These are phyloP conservation scores for Calocera viscosa DNA, from an alignment of 768 basidiomycete genomes.

Conservation along the genomic window DNA sequence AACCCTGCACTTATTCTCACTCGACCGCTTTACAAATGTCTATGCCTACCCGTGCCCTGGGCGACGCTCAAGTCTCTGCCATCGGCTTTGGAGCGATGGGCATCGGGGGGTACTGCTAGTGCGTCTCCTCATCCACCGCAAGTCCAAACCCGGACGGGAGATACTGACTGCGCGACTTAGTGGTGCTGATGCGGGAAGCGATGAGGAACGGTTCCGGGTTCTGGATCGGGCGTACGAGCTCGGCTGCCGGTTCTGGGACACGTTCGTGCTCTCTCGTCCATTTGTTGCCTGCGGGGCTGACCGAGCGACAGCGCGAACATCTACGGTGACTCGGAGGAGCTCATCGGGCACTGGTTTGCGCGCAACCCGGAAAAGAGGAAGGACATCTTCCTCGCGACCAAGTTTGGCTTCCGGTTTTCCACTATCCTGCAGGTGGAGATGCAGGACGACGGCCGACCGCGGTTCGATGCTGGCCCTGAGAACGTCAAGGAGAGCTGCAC, in stretches of 20 bases:
- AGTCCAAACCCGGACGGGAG: not conserved
- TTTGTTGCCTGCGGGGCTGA: not conserved
- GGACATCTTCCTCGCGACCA: slow-evolving; percentile 55
- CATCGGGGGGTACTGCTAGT: slow-evolving; percentile 20
- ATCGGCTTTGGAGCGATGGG: slow-evolving; percentile 56
- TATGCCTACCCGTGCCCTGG: slow-evolving; percentile 36
- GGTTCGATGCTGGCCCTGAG: slow-evolving; percentile 15
- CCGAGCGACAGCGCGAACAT: slow-evolving; percentile 29
- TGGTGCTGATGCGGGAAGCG: slow-evolving; percentile 31
- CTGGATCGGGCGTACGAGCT: slow-evolving; percentile 33
- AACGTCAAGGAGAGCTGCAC: slow-evolving; percentile 14
- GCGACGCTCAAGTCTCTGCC: slow-evolving; percentile 34
- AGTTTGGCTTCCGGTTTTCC: slow-evolving; percentile 40
- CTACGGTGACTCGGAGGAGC: slow-evolving; percentile 36
- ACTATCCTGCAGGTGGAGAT: not conserved
- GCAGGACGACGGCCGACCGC: too few relatives aligned
- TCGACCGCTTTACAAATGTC: not conserved
- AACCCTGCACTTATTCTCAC: not conserved
- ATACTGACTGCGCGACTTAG: not conserved
- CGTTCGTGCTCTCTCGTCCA: not conserved
- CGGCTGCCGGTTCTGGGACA: slow-evolving; percentile 40
- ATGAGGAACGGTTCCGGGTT: slow-evolving; percentile 46
- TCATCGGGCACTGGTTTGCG: slow-evolving; percentile 42
- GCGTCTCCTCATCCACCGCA: not conserved
- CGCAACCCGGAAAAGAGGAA: slow-evolving; percentile 36